phyloP scores from a whole-genome alignment of 2,329 filamentous ascomycete species.

The Purpureocillium takamizusanense region DNA sequence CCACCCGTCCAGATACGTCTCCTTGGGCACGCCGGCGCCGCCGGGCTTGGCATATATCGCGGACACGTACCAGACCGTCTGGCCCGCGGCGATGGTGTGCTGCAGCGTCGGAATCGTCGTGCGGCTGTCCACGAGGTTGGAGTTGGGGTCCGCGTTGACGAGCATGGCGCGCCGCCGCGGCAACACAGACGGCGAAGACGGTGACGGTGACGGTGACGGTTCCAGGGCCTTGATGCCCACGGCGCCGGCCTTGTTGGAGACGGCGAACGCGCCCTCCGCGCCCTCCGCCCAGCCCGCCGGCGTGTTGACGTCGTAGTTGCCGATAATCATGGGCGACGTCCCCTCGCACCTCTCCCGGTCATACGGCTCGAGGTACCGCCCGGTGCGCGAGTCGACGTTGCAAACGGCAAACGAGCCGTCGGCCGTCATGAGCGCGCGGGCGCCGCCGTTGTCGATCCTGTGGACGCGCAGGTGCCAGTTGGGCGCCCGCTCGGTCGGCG shows the following conservation, averaged over 20 bases:
- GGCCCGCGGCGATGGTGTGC: slow-evolving; percentile 47
- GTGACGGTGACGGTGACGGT: slow-evolving; percentile 19
- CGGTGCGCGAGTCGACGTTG: slow-evolving; percentile 38
- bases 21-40: slow-evolving; percentile 44
- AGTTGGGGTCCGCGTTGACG: slow-evolving; percentile 70
- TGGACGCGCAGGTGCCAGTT: slow-evolving; percentile 66
- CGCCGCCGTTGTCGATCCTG: slow-evolving; percentile 47
- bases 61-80: slow-evolving; percentile 57
- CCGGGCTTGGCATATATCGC: slow-evolving; percentile 39
- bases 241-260: slow-evolving; percentile 44
- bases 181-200: too few relatives aligned
- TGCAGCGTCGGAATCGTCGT: slow-evolving; percentile 64
- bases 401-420: slow-evolving; percentile 68
- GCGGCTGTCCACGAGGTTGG: slow-evolving; percentile 63
- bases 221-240: slow-evolving; percentile 50
- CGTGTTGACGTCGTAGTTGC: slow-evolving; percentile 49
- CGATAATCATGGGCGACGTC: slow-evolving; percentile 45
- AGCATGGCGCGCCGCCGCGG: slow-evolving; percentile 52
- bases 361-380: slow-evolving; percentile 42
- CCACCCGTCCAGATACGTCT: slow-evolving; percentile 53
- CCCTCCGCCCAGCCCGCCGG: slow-evolving; percentile 45
- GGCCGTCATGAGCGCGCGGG: slow-evolving; percentile 57
- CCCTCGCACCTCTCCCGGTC: slow-evolving; percentile 36
- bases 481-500: slow-evolving; percentile 45
- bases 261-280: slow-evolving; percentile 43